phyloP scores from a whole-genome alignment of 176 grass and related monocot species.

The Avena insularis region DNA sequence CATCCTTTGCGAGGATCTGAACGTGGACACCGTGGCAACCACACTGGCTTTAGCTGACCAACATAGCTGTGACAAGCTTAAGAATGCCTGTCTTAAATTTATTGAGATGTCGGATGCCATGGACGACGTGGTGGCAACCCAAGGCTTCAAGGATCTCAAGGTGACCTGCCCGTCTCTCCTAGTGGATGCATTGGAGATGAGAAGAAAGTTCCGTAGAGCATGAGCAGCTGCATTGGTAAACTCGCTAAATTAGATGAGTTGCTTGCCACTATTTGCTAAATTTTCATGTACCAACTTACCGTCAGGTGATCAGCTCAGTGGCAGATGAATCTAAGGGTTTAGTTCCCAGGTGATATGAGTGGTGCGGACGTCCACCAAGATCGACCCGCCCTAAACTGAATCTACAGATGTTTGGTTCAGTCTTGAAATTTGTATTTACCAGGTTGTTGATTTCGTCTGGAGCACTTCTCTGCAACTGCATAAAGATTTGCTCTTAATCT shows the following conservation, averaged over 20 bases:
- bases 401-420: neutral
- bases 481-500: neutral
- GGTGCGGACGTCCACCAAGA: neutral
- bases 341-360: neutral
- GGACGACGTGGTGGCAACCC: constrained; percentile 4
- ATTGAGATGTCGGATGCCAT: neutral
- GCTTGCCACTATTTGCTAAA: neutral
- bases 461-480: too few species aligned
- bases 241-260: neutral
- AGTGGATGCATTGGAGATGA: constrained; percentile 9
- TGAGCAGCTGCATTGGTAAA: neutral
- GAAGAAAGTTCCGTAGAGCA: constrained; percentile 7
- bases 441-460: neutral
- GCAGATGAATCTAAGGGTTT: neutral
- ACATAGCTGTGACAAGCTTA: neutral
- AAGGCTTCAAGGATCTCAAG: constrained; percentile 16
- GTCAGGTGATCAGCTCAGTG: neutral
- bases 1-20: neutral
- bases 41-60: constrained; percentile 18
- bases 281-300: neutral
- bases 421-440: neutral
- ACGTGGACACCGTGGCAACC: neutral
- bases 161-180: neutral
- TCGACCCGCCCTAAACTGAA: neutral
- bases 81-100: constrained; percentile 1